A percentile compares a stretch with the other conserved stretches of the same genome.
phyloP scores from a whole-genome alignment of 2,329 filamentous ascomycete genomes.

The Phaeomoniella chlamydospora region DNA sequence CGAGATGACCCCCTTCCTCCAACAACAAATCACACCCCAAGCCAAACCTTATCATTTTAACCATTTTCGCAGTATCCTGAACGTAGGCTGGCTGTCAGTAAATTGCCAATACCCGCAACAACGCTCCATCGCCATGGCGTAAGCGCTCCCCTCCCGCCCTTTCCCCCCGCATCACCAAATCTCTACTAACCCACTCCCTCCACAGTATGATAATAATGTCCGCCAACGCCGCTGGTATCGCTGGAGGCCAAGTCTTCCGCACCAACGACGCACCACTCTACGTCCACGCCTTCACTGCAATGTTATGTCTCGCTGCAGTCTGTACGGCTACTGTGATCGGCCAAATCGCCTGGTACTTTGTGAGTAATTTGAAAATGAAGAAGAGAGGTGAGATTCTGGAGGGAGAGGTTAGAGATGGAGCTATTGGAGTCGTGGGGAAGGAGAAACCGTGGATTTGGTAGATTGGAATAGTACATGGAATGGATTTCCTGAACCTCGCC shows the following conservation, averaged over 20 bases:
- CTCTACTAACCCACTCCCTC: neutral
- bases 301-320: neutral
- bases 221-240: slow-evolving; percentile 47
- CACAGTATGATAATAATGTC: slow-evolving; percentile 40
- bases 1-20: no score
- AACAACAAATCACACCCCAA: no score
- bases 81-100: slow-evolving; percentile 46
- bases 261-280: slow-evolving; percentile 36
- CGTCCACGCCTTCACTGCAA: slow-evolving; percentile 30
- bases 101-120: slow-evolving; percentile 42
- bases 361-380: neutral
- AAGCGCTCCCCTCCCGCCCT: slow-evolving; percentile 9
- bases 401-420: neutral
- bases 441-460: no score
- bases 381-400: no score
- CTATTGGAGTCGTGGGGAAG: neutral
- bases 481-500: no score
- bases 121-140: slow-evolving; percentile 46
- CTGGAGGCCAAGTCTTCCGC: slow-evolving; percentile 46
- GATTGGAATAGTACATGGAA: no score
- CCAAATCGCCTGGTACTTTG: neutral
- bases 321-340: neutral
- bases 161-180: neutral
- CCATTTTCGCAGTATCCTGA: slow-evolving; percentile 26
- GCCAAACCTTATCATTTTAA: no score